Base-by-base conservation (phyloP, 139 green algal species). In the Parachlorella kessleri region DNA sequence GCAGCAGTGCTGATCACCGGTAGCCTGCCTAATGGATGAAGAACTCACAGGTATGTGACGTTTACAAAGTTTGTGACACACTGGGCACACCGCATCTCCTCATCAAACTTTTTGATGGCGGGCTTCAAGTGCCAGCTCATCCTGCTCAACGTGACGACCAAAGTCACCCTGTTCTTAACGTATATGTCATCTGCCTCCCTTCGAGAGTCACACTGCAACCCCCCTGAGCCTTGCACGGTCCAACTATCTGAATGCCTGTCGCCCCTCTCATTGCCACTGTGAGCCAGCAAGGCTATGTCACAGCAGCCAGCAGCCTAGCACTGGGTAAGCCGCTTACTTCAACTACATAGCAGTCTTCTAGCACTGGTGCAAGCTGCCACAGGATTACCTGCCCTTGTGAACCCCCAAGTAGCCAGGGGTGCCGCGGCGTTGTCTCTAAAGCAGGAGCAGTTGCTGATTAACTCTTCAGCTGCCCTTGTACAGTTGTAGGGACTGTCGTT, bases 241-340 rank as follows among this genome's bases (percentile, higher is more conserved):
- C 23, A 36, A 1, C 69, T 38, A 28, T 18, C 1, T 14, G n/a
- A 30, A n/a, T n/a, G 2, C 24, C n/a, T n/a, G n/a, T n/a, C n/a
- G n/a, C n/a, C n/a, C n/a, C n/a, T n/a, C n/a, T n/a, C n/a, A n/a
- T n/a, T n/a, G n/a, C n/a, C n/a, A n/a, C n/a, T n/a, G n/a, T n/a
- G n/a, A n/a, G n/a, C n/a, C n/a, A n/a, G n/a, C n/a, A n/a, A n/a
- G n/a, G n/a, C n/a, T 48, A 36, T 42, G 64, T 48, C 38, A 86
- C 81, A n/a, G 81, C 81, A 6, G 81, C 68, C 32, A 73, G 66
- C 67, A 70, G 38, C 70, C 75, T 72, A 4, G 81, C n/a, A 21
- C 69, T 86, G 24, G 81, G 81, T 85, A 35, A 41, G 79, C 55
- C 2, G 35, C 55, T 10, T 26, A 72, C 72, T 41, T 7, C 26